Percentiles rank a stretch among this genome's conserved stretches.
Evolutionary conservation across 164 flowering plant genomes (phyloP).

Genomic region (Brasenia schreberi): DNA sequence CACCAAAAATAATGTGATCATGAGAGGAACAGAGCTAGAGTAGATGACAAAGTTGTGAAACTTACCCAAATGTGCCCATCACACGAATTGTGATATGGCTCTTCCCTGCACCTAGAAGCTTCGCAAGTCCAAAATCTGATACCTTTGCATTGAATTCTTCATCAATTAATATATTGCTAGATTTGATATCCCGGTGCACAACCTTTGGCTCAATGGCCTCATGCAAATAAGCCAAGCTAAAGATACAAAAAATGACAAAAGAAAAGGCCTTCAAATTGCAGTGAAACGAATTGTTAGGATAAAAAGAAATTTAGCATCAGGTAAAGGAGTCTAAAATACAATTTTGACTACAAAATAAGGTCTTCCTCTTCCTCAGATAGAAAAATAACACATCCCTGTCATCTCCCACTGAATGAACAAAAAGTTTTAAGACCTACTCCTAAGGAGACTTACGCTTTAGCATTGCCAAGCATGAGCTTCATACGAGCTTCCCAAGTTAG

Average conservation of each 20-base stretch:
- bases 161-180: slow-evolving; percentile 82
- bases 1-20: neutral
- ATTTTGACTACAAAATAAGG: neutral
- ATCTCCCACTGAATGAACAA: too few relatives aligned
- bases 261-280: neutral
- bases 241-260: neutral
- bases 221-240: slow-evolving; percentile 76
- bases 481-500: slow-evolving; percentile 91
- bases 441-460: slow-evolving; percentile 59
- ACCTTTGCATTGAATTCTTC: slow-evolving; percentile 76
- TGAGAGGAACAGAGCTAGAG: neutral
- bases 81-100: slow-evolving; percentile 84
- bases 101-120: slow-evolving; percentile 76
- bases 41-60: neutral
- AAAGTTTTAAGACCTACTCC: too few relatives aligned
- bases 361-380: too few relatives aligned
- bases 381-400: too few relatives aligned
- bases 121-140: slow-evolving; percentile 90
- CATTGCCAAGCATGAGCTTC: slow-evolving; percentile 78
- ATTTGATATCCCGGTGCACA: slow-evolving; percentile 86
- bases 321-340: too few relatives aligned
- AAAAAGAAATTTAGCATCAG: too few relatives aligned
- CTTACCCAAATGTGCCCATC: slow-evolving; percentile 92
- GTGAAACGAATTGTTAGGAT: too few relatives aligned
- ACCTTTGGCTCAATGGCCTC: slow-evolving; percentile 93